A percentile compares a stretch with the other conserved stretches of the same genome.
phyloP scores from a whole-genome alignment of 2,329 filamentous ascomycete genomes.

The Claviceps sorghi region DNA sequence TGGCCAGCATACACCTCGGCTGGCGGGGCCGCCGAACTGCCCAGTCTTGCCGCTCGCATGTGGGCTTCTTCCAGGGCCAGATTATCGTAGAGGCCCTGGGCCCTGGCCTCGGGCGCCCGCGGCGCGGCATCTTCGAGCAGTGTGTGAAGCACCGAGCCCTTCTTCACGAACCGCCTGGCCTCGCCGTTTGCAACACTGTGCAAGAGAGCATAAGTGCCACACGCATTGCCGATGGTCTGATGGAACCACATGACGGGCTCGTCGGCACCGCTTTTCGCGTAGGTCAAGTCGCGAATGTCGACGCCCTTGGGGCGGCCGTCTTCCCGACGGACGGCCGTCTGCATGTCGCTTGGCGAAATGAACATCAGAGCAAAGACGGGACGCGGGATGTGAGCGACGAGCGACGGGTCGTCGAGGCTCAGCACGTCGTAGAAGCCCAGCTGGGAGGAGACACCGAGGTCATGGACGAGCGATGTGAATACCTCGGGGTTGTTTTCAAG shows the following conservation, averaged over 20 bases:
- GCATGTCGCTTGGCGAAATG: constrained; percentile 50
- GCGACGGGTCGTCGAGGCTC: constrained; percentile 60
- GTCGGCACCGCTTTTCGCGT: constrained; percentile 19
- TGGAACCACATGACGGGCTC: constrained; percentile 72
- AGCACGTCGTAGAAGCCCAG: constrained; percentile 72
- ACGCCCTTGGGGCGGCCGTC: constrained; percentile 12
- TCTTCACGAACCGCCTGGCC: constrained; percentile 37
- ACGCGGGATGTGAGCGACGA: constrained; percentile 58
- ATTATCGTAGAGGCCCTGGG: constrained; percentile 56
- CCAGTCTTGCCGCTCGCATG: constrained; percentile 50
- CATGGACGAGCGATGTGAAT: constrained; percentile 56
- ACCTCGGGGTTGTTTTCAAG: constrained; percentile 57
- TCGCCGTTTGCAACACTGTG: constrained; percentile 60
- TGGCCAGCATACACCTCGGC: constrained; percentile 49
- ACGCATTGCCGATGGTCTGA: constrained; percentile 73
- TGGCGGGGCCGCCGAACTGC: constrained; percentile 50
- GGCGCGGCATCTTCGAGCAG: constrained; percentile 48
- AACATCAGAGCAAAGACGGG: constrained; percentile 65
- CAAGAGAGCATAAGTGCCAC: constrained; percentile 63
- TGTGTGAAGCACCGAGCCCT: constrained; percentile 38
- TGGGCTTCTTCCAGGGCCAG: constrained; percentile 59
- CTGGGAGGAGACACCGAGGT: constrained; percentile 52
- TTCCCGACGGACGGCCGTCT: constrained; percentile 27
- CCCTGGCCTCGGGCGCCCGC: constrained; percentile 45
- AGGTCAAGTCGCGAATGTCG: constrained; percentile 14